These are phyloP conservation scores for Zizania latifolia DNA, from an alignment of 176 grass and related monocot species.

Conservation along the genomic window DNA sequence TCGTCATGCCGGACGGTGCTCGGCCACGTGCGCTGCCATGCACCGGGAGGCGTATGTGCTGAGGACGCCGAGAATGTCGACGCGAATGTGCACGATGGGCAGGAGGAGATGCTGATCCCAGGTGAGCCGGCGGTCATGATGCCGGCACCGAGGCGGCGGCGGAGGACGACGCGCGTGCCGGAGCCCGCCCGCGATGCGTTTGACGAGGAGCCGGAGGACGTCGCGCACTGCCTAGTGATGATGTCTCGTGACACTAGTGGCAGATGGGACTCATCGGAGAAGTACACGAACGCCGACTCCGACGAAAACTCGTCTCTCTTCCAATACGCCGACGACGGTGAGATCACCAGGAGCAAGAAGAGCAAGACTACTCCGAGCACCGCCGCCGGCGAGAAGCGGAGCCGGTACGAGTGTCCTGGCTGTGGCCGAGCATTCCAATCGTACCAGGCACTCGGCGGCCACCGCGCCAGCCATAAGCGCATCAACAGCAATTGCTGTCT, in stretches of 20 bases:
- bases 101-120: background rate
- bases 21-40: conserved; percentile 24
- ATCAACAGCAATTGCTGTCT: conserved; percentile 38
- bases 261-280: background rate
- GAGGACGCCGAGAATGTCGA: background rate
- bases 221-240: conserved; percentile 54
- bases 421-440: conserved; percentile 56
- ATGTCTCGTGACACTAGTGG: conserved; percentile 35
- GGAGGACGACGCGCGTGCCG: conserved; percentile 32
- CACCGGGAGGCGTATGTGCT: background rate
- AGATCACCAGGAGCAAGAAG: background rate
- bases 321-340: background rate
- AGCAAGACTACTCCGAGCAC: background rate
- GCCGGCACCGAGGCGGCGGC: conserved; percentile 23
- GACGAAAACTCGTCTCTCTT: too few relatives aligned
- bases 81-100: background rate
- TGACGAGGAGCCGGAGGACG: conserved; percentile 42
- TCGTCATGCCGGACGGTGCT: background rate
- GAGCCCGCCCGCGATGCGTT: background rate
- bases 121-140: background rate
- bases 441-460: conserved; percentile 61
- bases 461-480: conserved; percentile 51
- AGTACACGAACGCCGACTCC: background rate
- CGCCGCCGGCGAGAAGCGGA: conserved; percentile 2
- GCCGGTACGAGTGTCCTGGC: conserved; percentile 34